These are phyloP conservation scores for Zygosaccharomyces siamensis DNA, from an alignment of 805 yeast genomes.

Conservation along the genomic window DNA sequence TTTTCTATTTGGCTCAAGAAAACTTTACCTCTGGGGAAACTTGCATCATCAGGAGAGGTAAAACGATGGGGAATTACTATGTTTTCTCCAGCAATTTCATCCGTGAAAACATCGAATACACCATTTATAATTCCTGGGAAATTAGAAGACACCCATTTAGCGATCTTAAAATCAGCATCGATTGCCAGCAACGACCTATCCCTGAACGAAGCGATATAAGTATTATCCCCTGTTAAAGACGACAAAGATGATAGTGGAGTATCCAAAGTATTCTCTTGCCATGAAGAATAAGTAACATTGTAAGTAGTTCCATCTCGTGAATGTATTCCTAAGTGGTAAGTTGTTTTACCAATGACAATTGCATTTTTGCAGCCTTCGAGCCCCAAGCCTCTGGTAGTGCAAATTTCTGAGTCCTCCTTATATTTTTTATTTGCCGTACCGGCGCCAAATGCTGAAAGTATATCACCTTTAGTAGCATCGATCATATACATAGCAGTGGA, in stretches of 20 bases:
- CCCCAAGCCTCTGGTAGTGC: constrained; percentile 12
- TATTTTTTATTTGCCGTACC: constrained; percentile 34
- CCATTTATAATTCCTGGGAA: constrained; percentile 68
- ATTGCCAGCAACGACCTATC: constrained; percentile 76
- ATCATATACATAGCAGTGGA: constrained; percentile 71
- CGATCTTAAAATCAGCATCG: constrained; percentile 60
- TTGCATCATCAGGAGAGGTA: constrained; percentile 27
- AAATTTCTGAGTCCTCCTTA: constrained; percentile 11
- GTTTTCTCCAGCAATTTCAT: constrained; percentile 33
- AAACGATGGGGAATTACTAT: constrained; percentile 69
- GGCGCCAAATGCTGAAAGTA: constrained; percentile 65
- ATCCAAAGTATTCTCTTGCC: constrained; percentile 91
- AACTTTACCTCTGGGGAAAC: constrained; percentile 37
- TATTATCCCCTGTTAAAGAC: constrained; percentile 58
- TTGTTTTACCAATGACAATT: constrained; percentile 64
- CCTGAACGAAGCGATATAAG: constrained; percentile 79
- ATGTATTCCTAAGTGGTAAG: constrained; percentile 70
- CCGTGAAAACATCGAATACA: constrained; percentile 66
- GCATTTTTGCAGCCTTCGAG: constrained; percentile 32
- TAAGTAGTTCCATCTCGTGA: constrained; percentile 66
- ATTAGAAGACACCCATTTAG: constrained; percentile 67
- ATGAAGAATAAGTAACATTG: constrained; percentile 80
- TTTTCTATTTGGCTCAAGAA: constrained; percentile 59
- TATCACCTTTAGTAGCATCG: constrained; percentile 68
- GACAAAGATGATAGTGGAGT: constrained; percentile 45